These are phyloP conservation scores for Magnaporthiopsis incrustans DNA, from an alignment of 2,329 filamentous ascomycete species.

Conservation along the genomic window DNA sequence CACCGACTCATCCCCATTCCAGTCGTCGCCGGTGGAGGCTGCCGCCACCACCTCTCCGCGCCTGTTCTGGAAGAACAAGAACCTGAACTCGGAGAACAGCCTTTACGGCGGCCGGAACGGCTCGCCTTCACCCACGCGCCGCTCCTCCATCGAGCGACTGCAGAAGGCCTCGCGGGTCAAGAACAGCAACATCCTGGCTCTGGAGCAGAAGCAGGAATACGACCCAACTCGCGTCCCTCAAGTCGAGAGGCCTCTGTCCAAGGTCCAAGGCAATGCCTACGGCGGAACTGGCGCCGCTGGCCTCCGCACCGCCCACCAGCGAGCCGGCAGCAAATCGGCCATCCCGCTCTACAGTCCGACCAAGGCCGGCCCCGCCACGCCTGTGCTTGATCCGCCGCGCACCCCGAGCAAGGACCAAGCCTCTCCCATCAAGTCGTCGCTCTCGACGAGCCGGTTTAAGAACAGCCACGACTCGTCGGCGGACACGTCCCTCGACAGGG, in stretches of 20 bases:
- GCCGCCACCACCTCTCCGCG: conserved; percentile 65
- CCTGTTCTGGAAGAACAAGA: conserved; percentile 81
- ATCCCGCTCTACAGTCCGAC: conserved; percentile 50
- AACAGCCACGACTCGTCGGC: conserved; percentile 60
- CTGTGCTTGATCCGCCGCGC: conserved; percentile 22
- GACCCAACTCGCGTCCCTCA: conserved; percentile 71
- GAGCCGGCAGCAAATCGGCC: conserved; percentile 51
- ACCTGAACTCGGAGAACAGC: conserved; percentile 67
- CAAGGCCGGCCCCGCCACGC: conserved; percentile 31
- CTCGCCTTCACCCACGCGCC: conserved; percentile 65
- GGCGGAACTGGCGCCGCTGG: conserved; percentile 48
- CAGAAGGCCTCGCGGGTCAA: conserved; percentile 93
- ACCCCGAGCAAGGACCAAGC: conserved; percentile 61
- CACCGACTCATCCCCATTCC: conserved; percentile 74
- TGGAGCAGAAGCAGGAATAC: conserved; percentile 88
- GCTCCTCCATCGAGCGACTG: conserved; percentile 89
- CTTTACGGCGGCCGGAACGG: conserved; percentile 48
- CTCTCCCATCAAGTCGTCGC: conserved; percentile 84
- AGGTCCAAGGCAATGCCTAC: conserved; percentile 66
- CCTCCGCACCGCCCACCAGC: conserved; percentile 42
- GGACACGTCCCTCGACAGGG: conserved; percentile 48
- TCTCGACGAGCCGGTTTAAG: conserved; percentile 61
- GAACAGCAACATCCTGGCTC: conserved; percentile 95
- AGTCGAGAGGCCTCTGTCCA: conserved; percentile 74
- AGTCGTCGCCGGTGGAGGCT: conserved; percentile 67